Evolutionary conservation across 2,329 filamentous ascomycete species (phyloP).

Genomic region (Dothistroma septosporum): DNA sequence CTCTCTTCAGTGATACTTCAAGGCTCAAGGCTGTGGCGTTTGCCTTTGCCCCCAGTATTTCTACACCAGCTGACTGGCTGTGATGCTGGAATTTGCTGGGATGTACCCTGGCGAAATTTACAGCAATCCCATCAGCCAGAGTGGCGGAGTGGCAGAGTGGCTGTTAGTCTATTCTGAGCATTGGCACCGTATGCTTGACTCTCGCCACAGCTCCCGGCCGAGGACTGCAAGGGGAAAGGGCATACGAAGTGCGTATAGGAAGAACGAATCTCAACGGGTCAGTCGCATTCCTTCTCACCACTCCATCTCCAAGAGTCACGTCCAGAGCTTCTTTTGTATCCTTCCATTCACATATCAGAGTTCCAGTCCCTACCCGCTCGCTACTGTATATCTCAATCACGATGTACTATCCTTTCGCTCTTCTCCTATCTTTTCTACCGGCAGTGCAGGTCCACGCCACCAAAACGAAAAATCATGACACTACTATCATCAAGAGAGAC

Average conservation of each 20-base stretch:
- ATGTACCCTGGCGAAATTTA: not conserved
- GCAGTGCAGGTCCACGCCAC: not conserved
- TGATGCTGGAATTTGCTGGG: not conserved
- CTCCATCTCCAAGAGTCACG: too few relatives aligned
- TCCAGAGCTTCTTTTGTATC: too few relatives aligned
- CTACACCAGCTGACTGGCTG: not conserved
- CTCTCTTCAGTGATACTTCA: too few relatives aligned
- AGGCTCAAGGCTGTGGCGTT: too few relatives aligned
- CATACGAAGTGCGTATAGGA: too few relatives aligned
- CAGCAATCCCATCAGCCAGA: not conserved
- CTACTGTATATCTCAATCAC: too few relatives aligned
- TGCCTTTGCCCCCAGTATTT: too few relatives aligned
- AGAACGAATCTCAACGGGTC: too few relatives aligned
- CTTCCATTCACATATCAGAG: too few relatives aligned
- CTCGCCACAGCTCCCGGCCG: not conserved
- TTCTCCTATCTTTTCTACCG: not conserved
- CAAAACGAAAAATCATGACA: not conserved
- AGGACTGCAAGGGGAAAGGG: not conserved
- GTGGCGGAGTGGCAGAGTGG: not conserved
- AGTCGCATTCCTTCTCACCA: too few relatives aligned
- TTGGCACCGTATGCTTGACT: not conserved
- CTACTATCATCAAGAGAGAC: not conserved
- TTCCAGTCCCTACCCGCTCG: too few relatives aligned
- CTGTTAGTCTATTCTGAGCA: not conserved
- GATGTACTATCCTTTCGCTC: too few relatives aligned